Base-by-base conservation (phyloP, 2,329 filamentous ascomycete genomes). In the Calycina herbarum region DNA sequence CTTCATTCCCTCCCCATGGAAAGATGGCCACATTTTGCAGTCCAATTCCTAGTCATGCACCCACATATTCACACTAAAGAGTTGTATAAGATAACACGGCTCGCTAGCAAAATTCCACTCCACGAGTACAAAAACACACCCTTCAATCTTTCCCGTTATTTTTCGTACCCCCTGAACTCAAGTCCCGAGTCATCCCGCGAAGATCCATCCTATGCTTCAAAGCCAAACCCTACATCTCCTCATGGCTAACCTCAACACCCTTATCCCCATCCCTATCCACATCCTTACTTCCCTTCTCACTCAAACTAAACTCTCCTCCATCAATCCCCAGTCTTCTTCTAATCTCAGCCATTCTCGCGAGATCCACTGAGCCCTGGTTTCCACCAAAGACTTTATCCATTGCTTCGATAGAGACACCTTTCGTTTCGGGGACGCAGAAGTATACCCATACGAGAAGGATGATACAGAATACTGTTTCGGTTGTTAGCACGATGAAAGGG, bases 401-500 rank as follows among this genome's bases (percentile, higher is more conserved):
- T 29, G 78, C 79, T 68, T 85, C 82, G 17, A 84, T 78, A 15
- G 78, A 79, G 27, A 82, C 75, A 61, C 82, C 82, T 69, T 83
- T 83, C 17, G 82, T 81, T 72, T 84, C 82, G 3, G 82, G 82
- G 33, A 84, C 73, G 63, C 80, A 79, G 73, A 83, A 81, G 71
- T 77, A 83, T 2, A 67, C 64, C 66, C 67, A 70, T 33, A 68
- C 40, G 17, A 64, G 31, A 7, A 64, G 57, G 10, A 85, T 71
- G 2, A 82, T 68, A 68, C 82, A 84, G 69, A 85, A 85, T 2
- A 79, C 76, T 0, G 81, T 82, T 67, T 87, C 2, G 13, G 11
- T 88, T 20, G 33, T 35, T 40, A 59, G 20, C n/a, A 42, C 7
- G 15, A 80, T 72, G 67, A 79, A 78, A 40, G 79, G 70, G 0